A percentile compares a stretch with the other conserved stretches of the same genome.
These are phyloP conservation scores for Graphiopsis chlorocephala DNA, from an alignment of 2,329 filamentous ascomycete species.

Conservation along the genomic window DNA sequence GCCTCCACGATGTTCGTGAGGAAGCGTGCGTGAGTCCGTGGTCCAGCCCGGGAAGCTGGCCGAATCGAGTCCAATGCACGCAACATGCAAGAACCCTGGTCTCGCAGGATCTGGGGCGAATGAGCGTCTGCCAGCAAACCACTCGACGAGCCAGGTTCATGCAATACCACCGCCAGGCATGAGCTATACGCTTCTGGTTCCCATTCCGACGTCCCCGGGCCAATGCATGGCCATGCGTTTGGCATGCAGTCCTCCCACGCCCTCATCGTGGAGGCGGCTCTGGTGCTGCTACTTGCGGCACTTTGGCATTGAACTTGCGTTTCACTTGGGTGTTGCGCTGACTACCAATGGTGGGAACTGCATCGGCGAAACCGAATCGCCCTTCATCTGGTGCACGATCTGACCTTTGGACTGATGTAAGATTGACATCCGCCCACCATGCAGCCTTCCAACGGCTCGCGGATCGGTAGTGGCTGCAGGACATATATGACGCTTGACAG, in stretches of 20 bases:
- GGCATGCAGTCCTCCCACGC: constrained; percentile 15
- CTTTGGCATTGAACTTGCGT: constrained; percentile 16
- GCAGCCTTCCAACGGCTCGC: constrained; percentile 11
- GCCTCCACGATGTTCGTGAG: not conserved
- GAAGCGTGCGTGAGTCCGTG: constrained; percentile 1
- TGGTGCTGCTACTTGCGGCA: constrained; percentile 20
- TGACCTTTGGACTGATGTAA: constrained; percentile 10
- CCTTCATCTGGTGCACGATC: constrained; percentile 11
- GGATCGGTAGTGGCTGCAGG: constrained; percentile 25
- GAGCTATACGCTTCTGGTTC: constrained; percentile 2
- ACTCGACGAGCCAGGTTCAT: constrained; percentile 20
- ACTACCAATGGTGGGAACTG: constrained; percentile 15
- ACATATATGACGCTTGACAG: constrained; percentile 26
- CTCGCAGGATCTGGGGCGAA: constrained; percentile 24
- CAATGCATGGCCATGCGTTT: constrained; percentile 11
- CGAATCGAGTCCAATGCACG: constrained; percentile 7
- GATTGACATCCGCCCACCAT: constrained; percentile 17
- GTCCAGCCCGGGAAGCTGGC: not conserved
- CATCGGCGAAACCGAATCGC: constrained; percentile 16
- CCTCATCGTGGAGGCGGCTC: constrained; percentile 25
- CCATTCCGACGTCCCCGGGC: constrained; percentile 9
- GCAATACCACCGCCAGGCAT: constrained; percentile 16
- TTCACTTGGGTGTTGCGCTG: constrained; percentile 16
- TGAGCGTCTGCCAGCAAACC: constrained; percentile 28
- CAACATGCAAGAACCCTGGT: constrained; percentile 14